Evolutionary conservation across 805 yeast species (phyloP), one percentile per base, ranked within the genome.

Genomic region (Teunomyces stri): DNA sequence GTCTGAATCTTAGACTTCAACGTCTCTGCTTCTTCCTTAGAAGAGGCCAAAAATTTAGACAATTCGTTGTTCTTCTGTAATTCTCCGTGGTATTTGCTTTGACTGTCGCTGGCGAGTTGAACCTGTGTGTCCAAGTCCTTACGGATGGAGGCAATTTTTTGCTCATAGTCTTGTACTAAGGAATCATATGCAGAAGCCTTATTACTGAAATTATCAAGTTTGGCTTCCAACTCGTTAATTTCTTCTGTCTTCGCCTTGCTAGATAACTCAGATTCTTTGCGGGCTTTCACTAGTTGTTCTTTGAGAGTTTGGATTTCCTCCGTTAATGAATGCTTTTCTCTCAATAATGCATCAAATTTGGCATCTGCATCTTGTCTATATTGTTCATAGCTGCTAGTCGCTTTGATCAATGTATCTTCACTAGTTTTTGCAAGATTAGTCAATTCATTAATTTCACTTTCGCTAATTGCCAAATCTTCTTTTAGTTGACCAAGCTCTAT

Each of bases 391-490:
- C 84, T 70, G 16, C 69, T 67, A 25, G 79, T 81, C 49, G 87
- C 69, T 40, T 75, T 70, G 33, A 68, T 64, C 33, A 88, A 69
- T 4, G 90, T 81, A 44, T 78, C 79, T 58, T 88, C 95, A 3
- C 89, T 80, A 11, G 86, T 80, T 44, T 66, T 65, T 0, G 90
- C 82, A 35, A 88, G 74, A n/a, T 69, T 70, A 47, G 82, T 79
- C 59, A 84, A 79, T 53, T 85, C 83, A n/a, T 73, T 73, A 7
- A 79, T 75, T 55, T 77, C 81, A n/a, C 76, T 69, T 52, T 79
- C 78, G 0, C 88, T 80, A 12, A 78, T 68, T 18, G 74, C 77
- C 46, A 85, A 72, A 46, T 84, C 88, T 39, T 73, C 69, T 45
- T 75, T 71, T 6, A 84, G 68, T 47, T 70, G 70, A 29, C 74